Evolutionary conservation across 768 basidiomycete species (phyloP).

Genomic region (Auricularia cornea): DNA sequence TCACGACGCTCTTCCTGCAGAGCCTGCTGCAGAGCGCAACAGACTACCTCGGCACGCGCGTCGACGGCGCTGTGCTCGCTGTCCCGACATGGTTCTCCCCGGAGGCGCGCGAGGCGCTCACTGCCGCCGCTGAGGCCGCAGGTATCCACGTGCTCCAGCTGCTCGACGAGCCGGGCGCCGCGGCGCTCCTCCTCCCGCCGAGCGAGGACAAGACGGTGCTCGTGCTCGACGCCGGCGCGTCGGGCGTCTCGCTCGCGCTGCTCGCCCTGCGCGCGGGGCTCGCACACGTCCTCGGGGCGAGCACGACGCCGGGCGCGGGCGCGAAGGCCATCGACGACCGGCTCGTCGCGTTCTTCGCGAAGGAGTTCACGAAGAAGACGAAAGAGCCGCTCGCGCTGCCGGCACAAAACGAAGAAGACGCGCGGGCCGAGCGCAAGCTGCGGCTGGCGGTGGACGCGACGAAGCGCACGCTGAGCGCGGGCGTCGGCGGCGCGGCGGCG

Average conservation of each 20-base stretch:
- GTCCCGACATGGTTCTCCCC: slow-evolving; percentile 70
- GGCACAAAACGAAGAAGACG: slow-evolving; percentile 50
- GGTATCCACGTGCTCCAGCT: slow-evolving; percentile 81
- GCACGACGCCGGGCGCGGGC: slow-evolving; percentile 40
- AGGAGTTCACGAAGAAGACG: slow-evolving; percentile 96
- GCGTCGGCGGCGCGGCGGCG: slow-evolving; percentile 68
- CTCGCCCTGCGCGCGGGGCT: slow-evolving; percentile 73
- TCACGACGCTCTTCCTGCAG: slow-evolving; percentile 73
- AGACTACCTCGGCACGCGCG: slow-evolving; percentile 78
- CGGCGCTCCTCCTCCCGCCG: slow-evolving; percentile 26
- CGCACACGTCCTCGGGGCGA: slow-evolving; percentile 51
- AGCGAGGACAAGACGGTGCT: slow-evolving; percentile 64
- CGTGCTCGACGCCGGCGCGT: slow-evolving; percentile 73
- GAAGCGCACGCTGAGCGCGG: slow-evolving; percentile 85
- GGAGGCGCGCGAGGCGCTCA: slow-evolving; percentile 59
- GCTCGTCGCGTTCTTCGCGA: slow-evolving; percentile 84
- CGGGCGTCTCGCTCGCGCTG: slow-evolving; percentile 59
- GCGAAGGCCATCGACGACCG: slow-evolving; percentile 72
- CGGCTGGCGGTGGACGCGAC: slow-evolving; percentile 89
- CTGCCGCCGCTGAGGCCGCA: slow-evolving; percentile 66
- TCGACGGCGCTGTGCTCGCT: slow-evolving; percentile 76
- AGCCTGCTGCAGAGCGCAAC: slow-evolving; percentile 81
- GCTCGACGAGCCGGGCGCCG: slow-evolving; percentile 80
- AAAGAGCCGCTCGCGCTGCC: slow-evolving; percentile 60
- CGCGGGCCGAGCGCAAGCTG: slow-evolving; percentile 89